Percentiles rank a stretch among this genome's conserved stretches.
These are phyloP conservation scores for Limonium bicolor DNA, from an alignment of 148 eudicot genomes.

Conservation along the genomic window DNA sequence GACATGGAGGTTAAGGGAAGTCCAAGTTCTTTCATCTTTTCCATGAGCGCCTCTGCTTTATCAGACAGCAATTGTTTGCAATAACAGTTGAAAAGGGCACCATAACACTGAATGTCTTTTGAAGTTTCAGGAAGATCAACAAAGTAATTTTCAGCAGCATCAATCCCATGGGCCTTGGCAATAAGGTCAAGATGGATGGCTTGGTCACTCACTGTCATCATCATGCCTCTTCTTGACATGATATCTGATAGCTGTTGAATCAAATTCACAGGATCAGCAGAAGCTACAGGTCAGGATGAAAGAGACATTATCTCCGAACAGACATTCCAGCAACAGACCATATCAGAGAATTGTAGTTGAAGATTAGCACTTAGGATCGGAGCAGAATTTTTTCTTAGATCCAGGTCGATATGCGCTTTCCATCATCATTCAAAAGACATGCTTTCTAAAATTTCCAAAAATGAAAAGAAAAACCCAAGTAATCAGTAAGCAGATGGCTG, in stretches of 20 bases:
- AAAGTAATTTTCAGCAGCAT: conserved; percentile 78
- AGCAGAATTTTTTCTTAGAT: no score
- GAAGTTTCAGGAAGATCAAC: conserved; percentile 59
- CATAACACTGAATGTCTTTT: conserved; percentile 56
- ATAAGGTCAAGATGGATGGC: conserved; percentile 93
- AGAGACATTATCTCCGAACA: no score
- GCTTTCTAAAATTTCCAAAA: no score
- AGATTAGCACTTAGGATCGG: no score
- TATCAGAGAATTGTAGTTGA: no score
- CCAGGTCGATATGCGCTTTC: no score
- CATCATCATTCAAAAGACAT: no score
- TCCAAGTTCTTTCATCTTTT: conserved; percentile 88
- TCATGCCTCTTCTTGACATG: conserved; percentile 77
- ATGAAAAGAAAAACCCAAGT: no score
- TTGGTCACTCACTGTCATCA: conserved; percentile 73
- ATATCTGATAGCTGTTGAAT: conserved; percentile 68
- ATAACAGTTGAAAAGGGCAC: conserved; percentile 81
- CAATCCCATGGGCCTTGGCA: conserved; percentile 55
- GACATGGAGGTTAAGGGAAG: conserved; percentile 63
- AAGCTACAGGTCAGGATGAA: no score
- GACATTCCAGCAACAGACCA: no score
- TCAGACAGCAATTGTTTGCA: conserved; percentile 70
- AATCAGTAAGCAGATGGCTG: no score
- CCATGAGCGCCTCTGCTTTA: conserved; percentile 76
- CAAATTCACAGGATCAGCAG: not conserved